Percentiles rank a stretch among this genome's conserved stretches.
phyloP scores from a whole-genome alignment of 371 early-diverging fungal species.

The Actinomortierella wolfii region DNA sequence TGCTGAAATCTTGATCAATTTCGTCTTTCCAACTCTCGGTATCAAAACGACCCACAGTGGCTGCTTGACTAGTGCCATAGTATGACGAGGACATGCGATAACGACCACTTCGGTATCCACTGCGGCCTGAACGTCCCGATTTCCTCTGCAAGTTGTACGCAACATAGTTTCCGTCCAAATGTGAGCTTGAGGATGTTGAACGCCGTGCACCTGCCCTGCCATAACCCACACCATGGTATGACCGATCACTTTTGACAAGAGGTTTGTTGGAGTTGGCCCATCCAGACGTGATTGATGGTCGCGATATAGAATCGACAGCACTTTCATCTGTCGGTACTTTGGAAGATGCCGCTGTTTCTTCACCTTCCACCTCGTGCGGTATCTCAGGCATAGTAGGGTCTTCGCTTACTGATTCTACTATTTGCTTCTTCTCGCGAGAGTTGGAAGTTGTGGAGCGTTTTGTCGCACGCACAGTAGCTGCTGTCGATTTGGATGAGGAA shows the following conservation, averaged over 20 bases:
- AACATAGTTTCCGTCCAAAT: conserved; percentile 30
- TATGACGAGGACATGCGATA: too few relatives aligned
- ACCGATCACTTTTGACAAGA: conserved; percentile 35
- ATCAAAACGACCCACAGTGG: conserved; percentile 14
- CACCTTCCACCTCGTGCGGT: neutral
- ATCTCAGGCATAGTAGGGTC: neutral
- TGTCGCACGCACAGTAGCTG: neutral
- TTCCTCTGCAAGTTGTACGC: conserved; percentile 36
- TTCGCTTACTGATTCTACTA: neutral
- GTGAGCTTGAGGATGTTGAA: conserved; percentile 1
- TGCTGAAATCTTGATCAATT: conserved; percentile 33
- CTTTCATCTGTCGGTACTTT: neutral
- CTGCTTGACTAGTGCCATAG: too few relatives aligned
- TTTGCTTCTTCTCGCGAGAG: conserved; percentile 1
- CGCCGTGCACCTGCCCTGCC: conserved; percentile 26
- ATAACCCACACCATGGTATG: conserved; percentile 22
- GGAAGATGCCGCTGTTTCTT: conserved; percentile 1
- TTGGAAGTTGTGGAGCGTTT: too few relatives aligned
- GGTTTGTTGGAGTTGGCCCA: conserved; percentile 42
- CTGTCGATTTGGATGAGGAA: conserved; percentile 14
- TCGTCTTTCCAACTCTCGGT: conserved; percentile 30
- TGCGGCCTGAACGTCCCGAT: too few relatives aligned
- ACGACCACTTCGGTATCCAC: too few relatives aligned
- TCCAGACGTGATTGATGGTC: conserved; percentile 4
- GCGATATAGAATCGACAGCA: neutral